Evolutionary conservation across 441 rosid species (phyloP).

Genomic region (Pelargonium cotyledonis): DNA sequence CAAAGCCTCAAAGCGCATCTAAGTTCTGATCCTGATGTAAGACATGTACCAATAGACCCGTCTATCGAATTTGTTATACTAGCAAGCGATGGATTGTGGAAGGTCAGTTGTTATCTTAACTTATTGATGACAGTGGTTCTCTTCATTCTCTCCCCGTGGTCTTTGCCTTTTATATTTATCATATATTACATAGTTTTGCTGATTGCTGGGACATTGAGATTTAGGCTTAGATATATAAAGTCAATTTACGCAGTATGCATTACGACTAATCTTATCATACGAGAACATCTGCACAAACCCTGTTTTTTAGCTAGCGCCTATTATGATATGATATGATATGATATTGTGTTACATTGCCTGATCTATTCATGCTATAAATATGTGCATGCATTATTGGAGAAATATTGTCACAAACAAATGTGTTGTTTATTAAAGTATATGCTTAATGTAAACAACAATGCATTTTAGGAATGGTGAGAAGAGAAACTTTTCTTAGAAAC

Average conservation of each 20-base stretch:
- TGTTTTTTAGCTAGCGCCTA: background rate
- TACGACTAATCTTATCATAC: background rate
- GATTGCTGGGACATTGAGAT: background rate
- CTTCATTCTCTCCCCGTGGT: background rate
- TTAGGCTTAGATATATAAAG: background rate
- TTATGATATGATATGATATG: background rate
- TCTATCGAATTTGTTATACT: slow-evolving; percentile 47
- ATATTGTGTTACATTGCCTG: background rate
- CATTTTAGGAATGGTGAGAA: too few relatives aligned
- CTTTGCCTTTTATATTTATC: slow-evolving; percentile 4
- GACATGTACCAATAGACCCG: slow-evolving; percentile 42
- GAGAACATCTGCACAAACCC: background rate
- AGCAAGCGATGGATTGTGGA: slow-evolving; percentile 73
- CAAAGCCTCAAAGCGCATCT: slow-evolving; percentile 66
- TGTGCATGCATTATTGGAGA: too few relatives aligned
- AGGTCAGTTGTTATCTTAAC: slow-evolving; percentile 37
- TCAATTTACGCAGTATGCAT: background rate
- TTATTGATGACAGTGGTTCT: background rate
- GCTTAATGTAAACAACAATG: too few relatives aligned
- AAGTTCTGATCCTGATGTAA: slow-evolving; percentile 57
- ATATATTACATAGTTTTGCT: background rate
- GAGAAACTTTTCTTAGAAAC: too few relatives aligned
- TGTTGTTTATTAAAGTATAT: too few relatives aligned
- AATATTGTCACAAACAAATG: too few relatives aligned
- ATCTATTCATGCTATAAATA: background rate